Conservation (phyloP, 1,284 basidiomycete species). For the Neonothopanus nambi region DNA sequence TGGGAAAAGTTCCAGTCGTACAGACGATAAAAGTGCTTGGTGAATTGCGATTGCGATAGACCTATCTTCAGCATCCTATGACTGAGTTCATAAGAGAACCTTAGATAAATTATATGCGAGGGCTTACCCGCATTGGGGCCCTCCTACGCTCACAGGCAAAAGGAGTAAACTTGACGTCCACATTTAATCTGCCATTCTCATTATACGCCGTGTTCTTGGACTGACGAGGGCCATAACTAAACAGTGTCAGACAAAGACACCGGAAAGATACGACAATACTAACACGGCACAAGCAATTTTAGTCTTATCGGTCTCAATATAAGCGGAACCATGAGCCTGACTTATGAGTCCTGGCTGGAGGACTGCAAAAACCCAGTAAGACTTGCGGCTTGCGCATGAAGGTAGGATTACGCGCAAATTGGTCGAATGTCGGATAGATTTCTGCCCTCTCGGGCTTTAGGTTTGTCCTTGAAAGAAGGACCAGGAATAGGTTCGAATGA, state of each 20-base stretch:
- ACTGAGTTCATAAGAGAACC: slow-evolving; percentile 16
- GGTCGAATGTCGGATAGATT: slow-evolving; percentile 69
- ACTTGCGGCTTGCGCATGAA: not conserved
- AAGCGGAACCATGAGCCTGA: slow-evolving; percentile 94
- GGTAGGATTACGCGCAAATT: slow-evolving; percentile 63
- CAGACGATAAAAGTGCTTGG: slow-evolving; percentile 83
- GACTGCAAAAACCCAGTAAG: slow-evolving; percentile 50
- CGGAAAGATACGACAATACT: slow-evolving; percentile 27
- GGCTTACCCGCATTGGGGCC: slow-evolving; percentile 82
- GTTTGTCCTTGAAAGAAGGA: slow-evolving; percentile 23
- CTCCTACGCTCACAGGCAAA: slow-evolving; percentile 81
- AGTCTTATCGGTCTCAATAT: slow-evolving; percentile 86
- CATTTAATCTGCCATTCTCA: slow-evolving; percentile 86
- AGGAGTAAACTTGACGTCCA: slow-evolving; percentile 96
- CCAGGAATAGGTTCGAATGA: slow-evolving; percentile 46
- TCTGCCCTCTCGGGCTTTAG: slow-evolving; percentile 49
- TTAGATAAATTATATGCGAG: not conserved
- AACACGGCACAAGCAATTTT: slow-evolving; percentile 96
- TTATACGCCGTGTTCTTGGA: slow-evolving; percentile 78
- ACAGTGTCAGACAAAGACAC: slow-evolving; percentile 10
- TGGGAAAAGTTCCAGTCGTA: slow-evolving; percentile 88
- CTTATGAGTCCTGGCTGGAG: slow-evolving; percentile 86
- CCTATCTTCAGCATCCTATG: slow-evolving; percentile 91
- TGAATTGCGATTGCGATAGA: slow-evolving; percentile 82
- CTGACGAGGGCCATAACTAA: slow-evolving; percentile 92